These are phyloP conservation scores for Arthromyces matolae DNA, from an alignment of 768 basidiomycete species.

Conservation along the genomic window DNA sequence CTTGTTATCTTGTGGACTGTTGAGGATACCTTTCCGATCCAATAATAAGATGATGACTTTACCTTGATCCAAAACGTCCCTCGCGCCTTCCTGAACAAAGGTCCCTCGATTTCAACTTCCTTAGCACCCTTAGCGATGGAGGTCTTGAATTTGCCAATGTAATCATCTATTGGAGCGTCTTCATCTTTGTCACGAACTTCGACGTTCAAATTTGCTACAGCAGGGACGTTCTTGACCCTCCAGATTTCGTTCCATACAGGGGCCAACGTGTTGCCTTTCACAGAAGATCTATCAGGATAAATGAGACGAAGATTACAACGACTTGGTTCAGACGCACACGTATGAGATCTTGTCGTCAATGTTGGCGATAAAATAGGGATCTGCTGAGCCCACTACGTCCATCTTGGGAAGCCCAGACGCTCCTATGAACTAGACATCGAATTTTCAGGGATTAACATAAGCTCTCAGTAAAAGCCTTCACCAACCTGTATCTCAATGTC, in stretches of 20 bases:
- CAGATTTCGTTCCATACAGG: conserved; percentile 80
- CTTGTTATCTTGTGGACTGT: conserved; percentile 65
- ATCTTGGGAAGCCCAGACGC: conserved; percentile 67
- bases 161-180: conserved; percentile 53
- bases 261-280: conserved; percentile 48
- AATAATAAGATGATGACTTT: conserved; percentile 2
- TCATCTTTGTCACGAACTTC: conserved; percentile 69
- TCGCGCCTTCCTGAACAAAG: conserved; percentile 41
- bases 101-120: conserved; percentile 59
- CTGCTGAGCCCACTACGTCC: conserved; percentile 59
- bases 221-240: conserved; percentile 70
- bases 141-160: conserved; percentile 59
- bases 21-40: too few relatives aligned
- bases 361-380: conserved; percentile 71
- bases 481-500: conserved; percentile 56
- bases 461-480: not conserved
- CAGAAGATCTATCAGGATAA: conserved; percentile 50
- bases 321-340: conserved; percentile 43
- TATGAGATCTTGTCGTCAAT: conserved; percentile 62
- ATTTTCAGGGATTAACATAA: not conserved
- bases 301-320: not conserved
- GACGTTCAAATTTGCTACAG: conserved; percentile 54
- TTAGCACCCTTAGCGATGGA: conserved; percentile 53
- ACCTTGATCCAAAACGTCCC: conserved; percentile 75
- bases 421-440: conserved; percentile 56